Base-by-base conservation (phyloP, 768 basidiomycete species). In the Termitomyces sp. region DNA sequence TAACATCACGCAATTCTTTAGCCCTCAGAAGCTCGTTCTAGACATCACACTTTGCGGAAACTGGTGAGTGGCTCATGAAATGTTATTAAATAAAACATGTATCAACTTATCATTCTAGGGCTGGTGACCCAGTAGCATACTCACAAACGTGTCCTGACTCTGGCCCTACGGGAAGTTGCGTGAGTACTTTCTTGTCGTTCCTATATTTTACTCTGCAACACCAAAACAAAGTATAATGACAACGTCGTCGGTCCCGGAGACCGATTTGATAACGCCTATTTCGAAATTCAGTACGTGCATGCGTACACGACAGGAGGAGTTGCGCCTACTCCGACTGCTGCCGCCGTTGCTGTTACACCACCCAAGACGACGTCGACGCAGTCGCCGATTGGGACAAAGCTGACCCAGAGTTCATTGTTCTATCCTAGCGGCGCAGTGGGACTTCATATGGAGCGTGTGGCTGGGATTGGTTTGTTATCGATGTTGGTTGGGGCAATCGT, bases 211-310 rank as follows among this genome's bases (percentile, higher is more conserved):
- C 46, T 31, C 48, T 29, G 38, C 25, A 63, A 60, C 17, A 20
- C n/a, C 25, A 5, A 5, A 25, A 5, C 38, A 5, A 55, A 82
- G 75, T 84, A 83, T 66, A 76, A 76, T 32, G 82, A 83, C 67
- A 82, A 81, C 62, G 81, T 84, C 15, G 73, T 81, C 49, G 79
- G 80, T 34, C 68, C 78, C 4, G 79, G 78, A 9, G 70, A 66
- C 45, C 73, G 73, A 57, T 82, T 76, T 66, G 70, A 77, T 66
- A 66, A 76, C 37, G 81, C 82, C 3, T 87, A 83, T 72, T 92
- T 89, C 66, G 87, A 90, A 71, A 77, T 91, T 67, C 77, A 79
- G 57, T 86, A 86, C 63, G 73, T 92, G 36, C 84, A 86, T 17
- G 71, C 73, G 7, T 75, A 73, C 48, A 70, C 68, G 34, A 83